A percentile compares a stretch with the other conserved stretches of the same genome.
These are phyloP conservation scores for Nepenthes gracilis DNA, from an alignment of 148 eudicot species.

Conservation along the genomic window DNA sequence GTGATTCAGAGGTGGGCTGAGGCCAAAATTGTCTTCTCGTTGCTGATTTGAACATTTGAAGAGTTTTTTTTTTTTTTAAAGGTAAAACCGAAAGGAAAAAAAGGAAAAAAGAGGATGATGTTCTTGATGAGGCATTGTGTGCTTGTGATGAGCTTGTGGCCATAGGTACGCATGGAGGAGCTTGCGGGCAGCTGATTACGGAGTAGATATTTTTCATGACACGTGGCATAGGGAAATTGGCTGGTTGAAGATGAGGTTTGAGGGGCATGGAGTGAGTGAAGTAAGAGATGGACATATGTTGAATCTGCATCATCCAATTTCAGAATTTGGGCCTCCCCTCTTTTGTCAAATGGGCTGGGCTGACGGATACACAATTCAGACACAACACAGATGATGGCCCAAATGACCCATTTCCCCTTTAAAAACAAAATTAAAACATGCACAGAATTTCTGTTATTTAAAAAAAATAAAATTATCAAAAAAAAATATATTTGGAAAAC, in stretches of 20 bases:
- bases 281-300: too few species aligned
- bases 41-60: background rate
- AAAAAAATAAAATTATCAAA: too few species aligned
- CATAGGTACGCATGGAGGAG: background rate
- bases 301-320: too few species aligned
- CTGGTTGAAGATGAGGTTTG: conserved; percentile 47
- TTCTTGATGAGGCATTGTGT: background rate
- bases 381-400: too few species aligned
- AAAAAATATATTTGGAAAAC: too few species aligned
- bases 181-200: background rate
- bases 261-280: conserved; percentile 23
- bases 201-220: conserved; percentile 28
- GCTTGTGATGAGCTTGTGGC: background rate
- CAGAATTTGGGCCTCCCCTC: too few species aligned
- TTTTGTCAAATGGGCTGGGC: too few species aligned
- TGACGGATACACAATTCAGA: too few species aligned
- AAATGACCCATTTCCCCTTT: too few species aligned
- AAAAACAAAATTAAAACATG: too few species aligned
- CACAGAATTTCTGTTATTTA: too few species aligned
- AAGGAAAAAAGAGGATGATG: background rate
- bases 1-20: background rate
- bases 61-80: background rate
- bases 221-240: conserved; percentile 47
- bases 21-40: conserved; percentile 7
- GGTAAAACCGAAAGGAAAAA: background rate